These are phyloP conservation scores for Boletus vinaceobasis DNA, from an alignment of 768 basidiomycete genomes.

Conservation along the genomic window DNA sequence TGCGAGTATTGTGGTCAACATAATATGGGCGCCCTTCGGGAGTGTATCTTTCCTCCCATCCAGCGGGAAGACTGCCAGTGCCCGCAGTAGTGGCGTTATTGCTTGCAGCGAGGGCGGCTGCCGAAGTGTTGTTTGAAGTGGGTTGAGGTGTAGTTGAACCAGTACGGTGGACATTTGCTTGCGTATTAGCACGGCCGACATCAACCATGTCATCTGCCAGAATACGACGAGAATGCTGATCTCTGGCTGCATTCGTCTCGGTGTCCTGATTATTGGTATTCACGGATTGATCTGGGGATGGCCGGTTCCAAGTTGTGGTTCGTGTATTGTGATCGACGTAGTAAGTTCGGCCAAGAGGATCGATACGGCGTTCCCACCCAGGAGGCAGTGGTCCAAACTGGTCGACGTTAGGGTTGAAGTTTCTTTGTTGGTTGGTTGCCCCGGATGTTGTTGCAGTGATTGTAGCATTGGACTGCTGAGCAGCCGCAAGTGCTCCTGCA, in stretches of 20 bases:
- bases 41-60: slow-evolving; percentile 99
- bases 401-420: slow-evolving; percentile 94
- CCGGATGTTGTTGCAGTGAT: slow-evolving; percentile 36
- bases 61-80: slow-evolving; percentile 84
- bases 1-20: slow-evolving; percentile 98
- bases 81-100: slow-evolving; percentile 64
- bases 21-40: slow-evolving; percentile 98
- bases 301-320: slow-evolving; percentile 96
- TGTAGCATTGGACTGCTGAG: slow-evolving; percentile 21
- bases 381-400: slow-evolving; percentile 86
- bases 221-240: slow-evolving; percentile 80
- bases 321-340: slow-evolving; percentile 99
- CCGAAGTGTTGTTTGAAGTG: slow-evolving; percentile 33
- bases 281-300: slow-evolving; percentile 69
- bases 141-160: slow-evolving; percentile 32
- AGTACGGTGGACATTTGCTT: slow-evolving; percentile 40
- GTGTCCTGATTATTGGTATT: slow-evolving; percentile 70
- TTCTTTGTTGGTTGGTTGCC: slow-evolving; percentile 55
- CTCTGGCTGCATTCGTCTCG: slow-evolving; percentile 82
- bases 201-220: slow-evolving; percentile 86
- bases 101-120: slow-evolving; percentile 49
- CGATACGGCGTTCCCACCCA: slow-evolving; percentile 97
- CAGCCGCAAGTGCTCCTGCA: slow-evolving; percentile 12
- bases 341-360: slow-evolving; percentile 93
- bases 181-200: slow-evolving; percentile 47